These are phyloP conservation scores for Oryza meyeriana DNA, from an alignment of 176 grass and related monocot genomes.

Conservation along the genomic window DNA sequence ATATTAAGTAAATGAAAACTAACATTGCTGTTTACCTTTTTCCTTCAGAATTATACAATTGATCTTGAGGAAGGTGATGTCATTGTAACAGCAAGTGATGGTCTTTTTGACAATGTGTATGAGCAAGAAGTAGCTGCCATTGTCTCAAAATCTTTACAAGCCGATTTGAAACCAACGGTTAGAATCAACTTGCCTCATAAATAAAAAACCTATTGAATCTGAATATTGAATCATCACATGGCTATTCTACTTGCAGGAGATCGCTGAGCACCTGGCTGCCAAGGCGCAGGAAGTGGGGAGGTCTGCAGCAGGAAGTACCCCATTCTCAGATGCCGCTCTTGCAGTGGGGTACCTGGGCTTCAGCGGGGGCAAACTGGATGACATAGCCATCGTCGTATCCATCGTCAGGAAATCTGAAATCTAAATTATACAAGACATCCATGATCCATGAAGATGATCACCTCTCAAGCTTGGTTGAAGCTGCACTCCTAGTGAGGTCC, in stretches of 20 bases:
- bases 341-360: constrained; percentile 60
- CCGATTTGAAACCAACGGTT: constrained; percentile 64
- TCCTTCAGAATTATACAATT: constrained; percentile 61
- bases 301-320: constrained; percentile 67
- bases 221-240: not conserved
- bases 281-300: constrained; percentile 73
- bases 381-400: constrained; percentile 62
- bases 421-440: constrained; percentile 7
- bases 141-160: constrained; percentile 54
- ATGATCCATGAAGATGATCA: not conserved
- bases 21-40: not conserved
- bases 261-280: constrained; percentile 55
- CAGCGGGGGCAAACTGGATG: constrained; percentile 81
- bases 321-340: constrained; percentile 85
- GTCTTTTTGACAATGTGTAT: constrained; percentile 83
- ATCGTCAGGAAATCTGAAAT: constrained; percentile 44
- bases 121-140: constrained; percentile 68
- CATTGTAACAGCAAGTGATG: constrained; percentile 67
- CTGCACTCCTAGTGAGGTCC: not conserved
- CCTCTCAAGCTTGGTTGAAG: not conserved
- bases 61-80: constrained; percentile 74
- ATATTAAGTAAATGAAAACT: not conserved
- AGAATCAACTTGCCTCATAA: not conserved
- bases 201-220: not conserved
- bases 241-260: constrained; percentile 55